Base-by-base conservation (phyloP, 1,284 basidiomycete species). In the Testicularia cyperi region DNA sequence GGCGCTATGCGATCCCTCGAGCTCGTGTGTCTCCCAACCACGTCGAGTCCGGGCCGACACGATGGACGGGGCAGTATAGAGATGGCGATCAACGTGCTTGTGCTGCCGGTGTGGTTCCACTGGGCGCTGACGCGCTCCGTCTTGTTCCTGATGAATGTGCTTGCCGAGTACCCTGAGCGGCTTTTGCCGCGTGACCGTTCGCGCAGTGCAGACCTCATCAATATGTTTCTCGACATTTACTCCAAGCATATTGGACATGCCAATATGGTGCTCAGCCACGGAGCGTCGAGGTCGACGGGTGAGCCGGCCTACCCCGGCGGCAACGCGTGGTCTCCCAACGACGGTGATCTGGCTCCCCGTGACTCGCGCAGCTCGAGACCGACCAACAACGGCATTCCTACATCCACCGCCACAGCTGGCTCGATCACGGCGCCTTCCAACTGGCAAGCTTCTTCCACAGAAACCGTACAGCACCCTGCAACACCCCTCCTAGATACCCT, bases 71-170 rank as follows among this genome's bases (percentile, higher is more conserved):
- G 22, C 16, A 24, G 24, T 23, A 25, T 21, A 6, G 45, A 44
- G 25, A 35, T 48, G 1, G 35, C 40, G 23, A 29, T 56, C 38
- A 56, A 56, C 33, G 27, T 56, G 5, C 28, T 56, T 18, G 53
- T 56, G 2, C 32, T 56, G 22, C 53, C 53, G 15, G 18, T 56
- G 15, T 56, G 53, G 53, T 56, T 56, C 53, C 53, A 56, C 20
- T 56, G 53, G 53, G 29, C 15, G 29, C 20, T 54, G 13, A 47
- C 51, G 3, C 29, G 51, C n/a, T 38, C 51, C 13, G 51, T 43
- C 23, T 29, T 54, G 14, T 54, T 54, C 39, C 24, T 54, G 28
- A 54, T 56, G 53, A 56, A 56, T 24, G 40, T 41, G 10, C 42
- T 56, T 14, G 53, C 53, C 9, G 53, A 56, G 34, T 56, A 56